Conservation (phyloP, 768 basidiomycete genomes). For the Pleurotus pulmonarius region DNA sequence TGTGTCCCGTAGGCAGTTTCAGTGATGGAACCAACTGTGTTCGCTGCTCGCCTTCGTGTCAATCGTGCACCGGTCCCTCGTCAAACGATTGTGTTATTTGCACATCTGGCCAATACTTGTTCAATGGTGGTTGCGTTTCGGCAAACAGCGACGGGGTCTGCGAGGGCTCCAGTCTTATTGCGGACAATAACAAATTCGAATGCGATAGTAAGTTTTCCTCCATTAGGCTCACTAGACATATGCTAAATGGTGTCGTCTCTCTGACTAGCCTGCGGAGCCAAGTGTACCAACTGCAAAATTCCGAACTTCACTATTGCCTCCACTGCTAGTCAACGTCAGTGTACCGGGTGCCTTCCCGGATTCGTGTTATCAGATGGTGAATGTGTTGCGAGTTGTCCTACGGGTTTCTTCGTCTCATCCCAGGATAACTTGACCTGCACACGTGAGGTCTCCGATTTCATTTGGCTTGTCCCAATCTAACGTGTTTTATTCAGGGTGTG, state of each 20-base stretch:
- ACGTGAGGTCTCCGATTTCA: slow-evolving; percentile 38
- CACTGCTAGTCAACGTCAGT: slow-evolving; percentile 60
- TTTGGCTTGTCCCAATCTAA: neutral
- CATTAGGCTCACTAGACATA: neutral
- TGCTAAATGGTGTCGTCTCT: slow-evolving; percentile 2
- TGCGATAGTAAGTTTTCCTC: slow-evolving; percentile 66
- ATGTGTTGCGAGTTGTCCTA: slow-evolving; percentile 70
- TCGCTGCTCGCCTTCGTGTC: slow-evolving; percentile 61
- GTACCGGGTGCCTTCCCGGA: slow-evolving; percentile 77
- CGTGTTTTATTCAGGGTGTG: slow-evolving; percentile 44
- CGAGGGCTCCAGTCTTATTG: slow-evolving; percentile 63
- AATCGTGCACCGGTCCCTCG: slow-evolving; percentile 64
- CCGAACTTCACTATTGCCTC: slow-evolving; percentile 69
- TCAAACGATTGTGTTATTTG: slow-evolving; percentile 75
- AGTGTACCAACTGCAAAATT: slow-evolving; percentile 77
- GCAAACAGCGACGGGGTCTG: slow-evolving; percentile 71
- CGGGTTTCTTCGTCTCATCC: slow-evolving; percentile 68
- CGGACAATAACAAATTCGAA: slow-evolving; percentile 76
- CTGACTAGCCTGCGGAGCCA: slow-evolving; percentile 69
- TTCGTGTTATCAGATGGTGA: slow-evolving; percentile 65
- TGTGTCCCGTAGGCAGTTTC: slow-evolving; percentile 69
- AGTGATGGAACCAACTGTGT: slow-evolving; percentile 47
- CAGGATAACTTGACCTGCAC: slow-evolving; percentile 73
- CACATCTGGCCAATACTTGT: slow-evolving; percentile 51
- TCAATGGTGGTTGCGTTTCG: slow-evolving; percentile 70